phyloP scores from a whole-genome alignment of 2,329 filamentous ascomycete species.

The Penicillium fuscoglaucum region DNA sequence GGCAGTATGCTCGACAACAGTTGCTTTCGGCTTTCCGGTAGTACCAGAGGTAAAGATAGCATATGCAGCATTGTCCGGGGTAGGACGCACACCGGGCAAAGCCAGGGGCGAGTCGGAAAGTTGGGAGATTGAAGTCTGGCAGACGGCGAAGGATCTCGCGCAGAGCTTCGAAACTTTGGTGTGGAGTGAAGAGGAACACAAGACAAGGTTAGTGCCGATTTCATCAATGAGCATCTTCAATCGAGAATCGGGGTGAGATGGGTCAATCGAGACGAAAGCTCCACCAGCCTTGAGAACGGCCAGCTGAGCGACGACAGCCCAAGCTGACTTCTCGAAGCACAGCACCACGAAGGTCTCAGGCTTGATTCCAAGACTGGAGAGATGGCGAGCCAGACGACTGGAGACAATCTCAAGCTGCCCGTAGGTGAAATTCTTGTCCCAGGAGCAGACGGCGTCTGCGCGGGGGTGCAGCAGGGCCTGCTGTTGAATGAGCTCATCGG shows the following conservation, averaged over 20 bases:
- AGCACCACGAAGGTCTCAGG: slow-evolving; percentile 42
- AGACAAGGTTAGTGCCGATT: slow-evolving; percentile 35
- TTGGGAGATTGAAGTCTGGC: slow-evolving; percentile 28
- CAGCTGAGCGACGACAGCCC: slow-evolving; percentile 44
- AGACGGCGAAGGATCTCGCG: slow-evolving; percentile 31
- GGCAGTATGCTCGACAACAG: slow-evolving; percentile 62
- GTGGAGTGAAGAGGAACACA: slow-evolving; percentile 36
- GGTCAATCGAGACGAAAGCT: slow-evolving; percentile 45
- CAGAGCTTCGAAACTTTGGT: slow-evolving; percentile 33
- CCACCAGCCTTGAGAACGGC: slow-evolving; percentile 46
- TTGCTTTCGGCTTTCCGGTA: slow-evolving; percentile 59
- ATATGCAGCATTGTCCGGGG: slow-evolving; percentile 50
- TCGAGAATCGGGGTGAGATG: slow-evolving; percentile 41
- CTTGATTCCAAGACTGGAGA: slow-evolving; percentile 41
- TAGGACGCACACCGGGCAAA: slow-evolving; percentile 17
- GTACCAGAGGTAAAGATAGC: slow-evolving; percentile 47
- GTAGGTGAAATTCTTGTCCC: slow-evolving; percentile 42
- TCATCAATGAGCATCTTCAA: slow-evolving; percentile 38
- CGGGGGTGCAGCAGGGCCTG: slow-evolving; percentile 27
- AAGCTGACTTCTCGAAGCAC: slow-evolving; percentile 47
- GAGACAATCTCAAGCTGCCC: slow-evolving; percentile 40
- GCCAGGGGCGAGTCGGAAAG: slow-evolving; percentile 26
- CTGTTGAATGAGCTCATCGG: slow-evolving; percentile 40
- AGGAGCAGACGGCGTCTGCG: slow-evolving; percentile 35
- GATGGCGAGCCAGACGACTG: slow-evolving; percentile 38